Conservation (phyloP, 176 grass and related monocot genomes). For the Carex cristatella region DNA sequence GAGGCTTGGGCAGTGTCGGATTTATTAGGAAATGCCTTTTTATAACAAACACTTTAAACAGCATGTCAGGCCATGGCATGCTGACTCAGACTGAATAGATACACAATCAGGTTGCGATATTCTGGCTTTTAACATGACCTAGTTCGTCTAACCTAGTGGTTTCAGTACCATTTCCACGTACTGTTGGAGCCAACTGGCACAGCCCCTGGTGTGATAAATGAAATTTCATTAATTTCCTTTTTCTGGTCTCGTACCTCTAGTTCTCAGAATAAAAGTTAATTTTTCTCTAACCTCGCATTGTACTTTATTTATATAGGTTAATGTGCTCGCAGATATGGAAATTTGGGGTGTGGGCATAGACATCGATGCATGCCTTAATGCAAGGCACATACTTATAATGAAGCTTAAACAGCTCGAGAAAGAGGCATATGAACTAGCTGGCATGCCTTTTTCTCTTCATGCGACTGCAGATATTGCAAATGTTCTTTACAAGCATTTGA, state of each 20-base stretch:
- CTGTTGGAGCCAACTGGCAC: background rate
- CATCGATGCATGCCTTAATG: slow-evolving; percentile 79
- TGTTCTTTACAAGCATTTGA: slow-evolving; percentile 81
- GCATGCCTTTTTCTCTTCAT: slow-evolving; percentile 84
- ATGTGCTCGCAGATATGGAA: slow-evolving; percentile 94
- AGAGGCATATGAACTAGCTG: slow-evolving; percentile 67
- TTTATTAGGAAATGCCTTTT: background rate
- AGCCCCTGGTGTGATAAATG: background rate
- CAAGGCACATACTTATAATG: slow-evolving; percentile 70
- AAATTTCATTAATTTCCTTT: background rate
- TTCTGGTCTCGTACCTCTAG: background rate
- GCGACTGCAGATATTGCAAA: slow-evolving; percentile 71
- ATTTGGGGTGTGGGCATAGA: slow-evolving; percentile 85
- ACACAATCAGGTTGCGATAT: background rate
- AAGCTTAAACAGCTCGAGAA: slow-evolving; percentile 88
- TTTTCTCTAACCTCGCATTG: background rate
- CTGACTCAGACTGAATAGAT: background rate
- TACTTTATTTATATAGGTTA: slow-evolving; percentile 43
- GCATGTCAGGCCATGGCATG: background rate
- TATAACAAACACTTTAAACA: background rate
- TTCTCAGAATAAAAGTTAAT: background rate
- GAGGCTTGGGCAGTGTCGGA: background rate
- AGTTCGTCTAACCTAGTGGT: background rate
- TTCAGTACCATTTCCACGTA: background rate
- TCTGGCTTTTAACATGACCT: background rate